Conservation (phyloP, 2,329 filamentous ascomycete species). For the Pseudogymnoascus verrucosus region DNA sequence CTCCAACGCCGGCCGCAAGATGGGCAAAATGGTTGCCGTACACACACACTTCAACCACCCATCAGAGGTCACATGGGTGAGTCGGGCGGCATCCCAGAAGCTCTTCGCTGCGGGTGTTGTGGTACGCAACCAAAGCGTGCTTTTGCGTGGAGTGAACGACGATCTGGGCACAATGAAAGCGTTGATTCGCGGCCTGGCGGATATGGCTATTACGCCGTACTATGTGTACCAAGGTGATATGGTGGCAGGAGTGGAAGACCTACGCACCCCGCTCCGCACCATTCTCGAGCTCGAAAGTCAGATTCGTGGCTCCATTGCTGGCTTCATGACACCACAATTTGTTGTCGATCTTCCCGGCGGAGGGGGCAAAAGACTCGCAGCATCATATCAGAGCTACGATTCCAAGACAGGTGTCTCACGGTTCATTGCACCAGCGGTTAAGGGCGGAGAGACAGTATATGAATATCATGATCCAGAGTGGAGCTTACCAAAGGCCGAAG, state of each 20-base stretch:
- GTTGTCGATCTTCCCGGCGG: constrained; percentile 56
- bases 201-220: constrained; percentile 50
- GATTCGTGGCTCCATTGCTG: constrained; percentile 52
- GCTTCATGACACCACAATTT: constrained; percentile 55
- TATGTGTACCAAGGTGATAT: constrained; percentile 61
- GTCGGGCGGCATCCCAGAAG: constrained; percentile 40
- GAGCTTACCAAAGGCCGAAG: not conserved
- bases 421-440: constrained; percentile 48
- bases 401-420: constrained; percentile 43
- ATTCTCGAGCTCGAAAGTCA: constrained; percentile 50
- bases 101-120: constrained; percentile 44
- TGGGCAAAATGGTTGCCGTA: constrained; percentile 52
- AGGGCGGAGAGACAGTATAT: constrained; percentile 41
- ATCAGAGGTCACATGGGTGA: constrained; percentile 54
- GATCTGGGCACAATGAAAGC: constrained; percentile 41
- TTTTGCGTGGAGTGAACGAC: constrained; percentile 53
- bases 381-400: constrained; percentile 46
- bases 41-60: constrained; percentile 61
- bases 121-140: constrained; percentile 53
- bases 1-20: constrained; percentile 39
- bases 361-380: constrained; percentile 53
- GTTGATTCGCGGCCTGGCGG: constrained; percentile 45
- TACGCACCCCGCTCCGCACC: constrained; percentile 51
- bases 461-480: constrained; percentile 47
- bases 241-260: constrained; percentile 51